These are phyloP conservation scores for Phoma herbarum DNA, from an alignment of 2,329 filamentous ascomycete species.

Conservation along the genomic window DNA sequence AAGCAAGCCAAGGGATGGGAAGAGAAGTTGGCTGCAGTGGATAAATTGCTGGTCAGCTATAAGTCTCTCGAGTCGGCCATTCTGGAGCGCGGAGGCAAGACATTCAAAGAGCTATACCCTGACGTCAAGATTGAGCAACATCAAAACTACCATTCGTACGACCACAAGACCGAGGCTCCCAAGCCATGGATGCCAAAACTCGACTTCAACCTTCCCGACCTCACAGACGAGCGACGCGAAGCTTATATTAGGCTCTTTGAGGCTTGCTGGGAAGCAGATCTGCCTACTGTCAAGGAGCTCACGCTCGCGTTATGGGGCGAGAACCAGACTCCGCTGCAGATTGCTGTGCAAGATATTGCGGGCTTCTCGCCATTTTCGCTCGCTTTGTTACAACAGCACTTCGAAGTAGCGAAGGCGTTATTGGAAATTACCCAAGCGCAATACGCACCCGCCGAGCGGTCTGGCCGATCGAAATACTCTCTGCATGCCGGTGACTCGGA, in stretches of 20 bases:
- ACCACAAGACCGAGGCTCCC: conserved; percentile 16
- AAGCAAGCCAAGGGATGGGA: conserved; percentile 38
- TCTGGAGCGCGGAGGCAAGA: conserved; percentile 69
- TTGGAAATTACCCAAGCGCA: conserved; percentile 76
- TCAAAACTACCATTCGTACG: background rate
- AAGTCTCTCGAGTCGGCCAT: conserved; percentile 65
- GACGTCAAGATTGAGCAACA: conserved; percentile 18
- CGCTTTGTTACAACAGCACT: conserved; percentile 72
- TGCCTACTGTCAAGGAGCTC: conserved; percentile 70
- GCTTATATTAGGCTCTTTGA: conserved; percentile 76
- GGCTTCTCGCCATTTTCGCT: conserved; percentile 71
- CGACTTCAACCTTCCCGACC: conserved; percentile 59
- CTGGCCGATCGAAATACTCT: conserved; percentile 56
- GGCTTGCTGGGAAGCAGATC: conserved; percentile 75
- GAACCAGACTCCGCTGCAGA: conserved; percentile 64
- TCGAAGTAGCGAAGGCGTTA: conserved; percentile 69
- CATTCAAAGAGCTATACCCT: conserved; percentile 71
- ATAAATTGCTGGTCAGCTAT: conserved; percentile 61
- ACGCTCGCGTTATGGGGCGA: conserved; percentile 69
- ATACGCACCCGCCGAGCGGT: conserved; percentile 64
- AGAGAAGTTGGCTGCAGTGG: conserved; percentile 67
- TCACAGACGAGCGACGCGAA: conserved; percentile 62
- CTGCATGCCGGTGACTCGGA: conserved; percentile 51
- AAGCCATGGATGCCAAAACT: conserved; percentile 25
- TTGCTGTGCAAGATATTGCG: conserved; percentile 65